Base-by-base conservation (phyloP, 83 land plant species). In the Diphasiastrum complanatum region DNA sequence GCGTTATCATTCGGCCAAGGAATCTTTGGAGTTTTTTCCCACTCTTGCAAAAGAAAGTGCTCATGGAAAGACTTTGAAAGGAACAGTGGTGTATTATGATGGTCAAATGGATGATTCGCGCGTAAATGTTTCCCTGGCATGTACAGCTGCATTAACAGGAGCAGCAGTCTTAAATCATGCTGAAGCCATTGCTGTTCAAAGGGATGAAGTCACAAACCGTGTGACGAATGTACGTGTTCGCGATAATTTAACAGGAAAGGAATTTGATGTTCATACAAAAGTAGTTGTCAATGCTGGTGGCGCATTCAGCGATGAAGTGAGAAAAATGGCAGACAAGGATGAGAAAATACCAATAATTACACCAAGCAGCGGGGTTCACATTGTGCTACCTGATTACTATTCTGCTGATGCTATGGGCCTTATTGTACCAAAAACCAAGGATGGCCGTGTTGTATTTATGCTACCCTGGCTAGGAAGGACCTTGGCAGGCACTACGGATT, bases 61-160 rank as follows among this genome's bases (percentile, higher is more conserved):
- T 31, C 71, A 71, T 35, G 83, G 66, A 23, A 75, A 65, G 68
- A 84, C 45, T 36, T 58, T 95, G 70, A 95, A 81, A 65, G 99
- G 97, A 5, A 95, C 99, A 3, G 96, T 95, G 24, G 92, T 95
- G 3, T 95, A 95, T 58, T 89, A 86, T 70, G 99, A 95, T 75
- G 99, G 99, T 28, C 99, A 95, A 54, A 90, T 95, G 91, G 83
- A 95, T 77, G 99, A 95, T 40, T 74, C 97, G 4, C 83, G 97
- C 1, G 72, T 89, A 35, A 95, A 95, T 72, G 79, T 95, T 68
- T 88, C 83, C 2, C 59, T 95, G 33, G 99, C 99, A 18, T 95
- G 89, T 67, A 82, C 96, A 31, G 96, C 99, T 56, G 88, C 99
- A 11, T 64, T 85, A 37, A 86, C 89, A 47, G 99, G 99, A 46